These are phyloP conservation scores for Eucalyptus pauciflora DNA, from an alignment of 345 rosid genomes.

Conservation along the genomic window DNA sequence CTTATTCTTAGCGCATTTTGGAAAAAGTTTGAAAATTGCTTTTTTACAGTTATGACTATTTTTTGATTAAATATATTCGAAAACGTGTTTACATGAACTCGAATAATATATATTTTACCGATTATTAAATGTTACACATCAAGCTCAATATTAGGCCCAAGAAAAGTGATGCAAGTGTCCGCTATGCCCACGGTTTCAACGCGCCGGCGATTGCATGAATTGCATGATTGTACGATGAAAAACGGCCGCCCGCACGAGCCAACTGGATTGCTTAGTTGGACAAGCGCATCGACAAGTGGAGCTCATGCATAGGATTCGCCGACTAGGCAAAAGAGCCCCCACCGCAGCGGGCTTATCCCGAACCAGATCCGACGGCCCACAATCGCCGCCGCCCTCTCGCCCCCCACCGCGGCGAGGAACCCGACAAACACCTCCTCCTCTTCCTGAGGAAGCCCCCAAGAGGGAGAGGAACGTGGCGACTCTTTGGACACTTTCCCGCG, in stretches of 20 bases:
- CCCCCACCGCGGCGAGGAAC: neutral
- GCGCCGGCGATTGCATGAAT: neutral
- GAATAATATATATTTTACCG: neutral
- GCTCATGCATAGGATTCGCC: neutral
- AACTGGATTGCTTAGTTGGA: neutral
- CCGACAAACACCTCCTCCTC: neutral
- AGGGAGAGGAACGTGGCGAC: neutral
- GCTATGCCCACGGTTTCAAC: neutral
- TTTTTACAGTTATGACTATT: too few species aligned
- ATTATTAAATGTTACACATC: neutral
- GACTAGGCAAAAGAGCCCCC: neutral
- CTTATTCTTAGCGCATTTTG: too few species aligned
- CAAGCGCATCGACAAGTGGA: neutral
- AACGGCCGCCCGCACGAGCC: neutral
- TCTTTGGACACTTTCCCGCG: neutral
- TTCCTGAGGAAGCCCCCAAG: neutral
- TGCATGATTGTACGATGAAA: neutral
- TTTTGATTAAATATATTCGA: neutral
- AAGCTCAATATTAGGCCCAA: too few species aligned
- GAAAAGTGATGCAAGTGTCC: too few species aligned
- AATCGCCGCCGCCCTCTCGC: too few species aligned
- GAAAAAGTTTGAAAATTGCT: too few species aligned
- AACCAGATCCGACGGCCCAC: too few species aligned
- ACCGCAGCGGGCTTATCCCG: too few species aligned
- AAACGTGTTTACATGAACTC: fast-evolving